Evolutionary conservation across 495 filamentous ascomycete genomes (phyloP).

Genomic region (Entonaema liquescens): DNA sequence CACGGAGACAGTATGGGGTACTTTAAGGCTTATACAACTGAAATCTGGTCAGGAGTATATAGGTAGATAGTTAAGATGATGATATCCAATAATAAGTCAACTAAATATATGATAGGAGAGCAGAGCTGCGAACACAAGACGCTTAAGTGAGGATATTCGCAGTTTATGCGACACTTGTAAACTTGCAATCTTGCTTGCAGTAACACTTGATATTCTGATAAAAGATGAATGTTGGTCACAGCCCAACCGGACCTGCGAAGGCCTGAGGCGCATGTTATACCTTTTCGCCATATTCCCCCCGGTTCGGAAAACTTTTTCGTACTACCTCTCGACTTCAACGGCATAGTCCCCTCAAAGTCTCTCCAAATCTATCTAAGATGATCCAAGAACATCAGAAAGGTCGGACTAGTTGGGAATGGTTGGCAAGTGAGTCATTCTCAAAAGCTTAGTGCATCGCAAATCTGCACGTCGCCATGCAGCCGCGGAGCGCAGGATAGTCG

Average conservation of each 20-base stretch:
- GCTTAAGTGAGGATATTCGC: slow-evolving; percentile 47
- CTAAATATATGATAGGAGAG: slow-evolving; percentile 12
- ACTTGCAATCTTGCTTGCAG: slow-evolving; percentile 35
- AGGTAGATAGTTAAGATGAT: slow-evolving; percentile 5
- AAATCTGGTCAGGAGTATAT: slow-evolving; percentile 27
- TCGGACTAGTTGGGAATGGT: slow-evolving; percentile 41
- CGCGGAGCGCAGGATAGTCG: slow-evolving; percentile 34
- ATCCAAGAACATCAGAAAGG: slow-evolving; percentile 41
- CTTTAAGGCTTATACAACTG: slow-evolving; percentile 22
- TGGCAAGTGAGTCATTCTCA: slow-evolving; percentile 47
- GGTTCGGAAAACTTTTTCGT: slow-evolving; percentile 10
- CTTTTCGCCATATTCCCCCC: slow-evolving; percentile 28
- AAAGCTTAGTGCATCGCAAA: slow-evolving; percentile 37
- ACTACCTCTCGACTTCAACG: slow-evolving; percentile 33
- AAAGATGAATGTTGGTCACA: slow-evolving; percentile 38
- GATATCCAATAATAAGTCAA: background rate
- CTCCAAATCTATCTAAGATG: slow-evolving; percentile 8
- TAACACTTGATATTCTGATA: slow-evolving; percentile 33
- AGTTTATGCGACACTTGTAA: slow-evolving; percentile 37
- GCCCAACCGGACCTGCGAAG: slow-evolving; percentile 37
- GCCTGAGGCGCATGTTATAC: slow-evolving; percentile 45
- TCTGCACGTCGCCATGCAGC: slow-evolving; percentile 45
- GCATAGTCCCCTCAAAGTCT: slow-evolving; percentile 13
- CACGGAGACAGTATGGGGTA: slow-evolving; percentile 18
- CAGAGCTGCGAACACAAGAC: slow-evolving; percentile 25